Conservation (phyloP, 2,329 filamentous ascomycete species). For the Colletotrichum lini region DNA sequence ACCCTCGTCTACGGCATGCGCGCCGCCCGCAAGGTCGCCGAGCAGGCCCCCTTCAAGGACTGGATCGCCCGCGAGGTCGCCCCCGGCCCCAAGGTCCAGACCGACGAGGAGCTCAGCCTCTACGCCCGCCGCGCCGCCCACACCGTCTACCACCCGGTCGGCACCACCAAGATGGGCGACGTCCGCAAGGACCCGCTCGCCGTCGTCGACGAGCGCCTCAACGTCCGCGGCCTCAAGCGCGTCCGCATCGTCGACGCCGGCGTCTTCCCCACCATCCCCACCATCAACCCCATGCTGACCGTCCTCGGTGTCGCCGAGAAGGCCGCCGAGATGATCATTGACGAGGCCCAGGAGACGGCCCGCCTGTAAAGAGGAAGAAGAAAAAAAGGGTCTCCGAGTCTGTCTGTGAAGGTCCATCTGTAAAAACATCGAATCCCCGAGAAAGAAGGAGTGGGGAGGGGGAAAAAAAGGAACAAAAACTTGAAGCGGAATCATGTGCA, state of each 20-base stretch:
- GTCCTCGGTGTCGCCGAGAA: constrained; percentile 88
- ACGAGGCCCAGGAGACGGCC: constrained; percentile 63
- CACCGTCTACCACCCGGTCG: constrained; percentile 48
- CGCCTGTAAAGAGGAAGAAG: constrained; percentile 29
- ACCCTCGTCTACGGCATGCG: constrained; percentile 84
- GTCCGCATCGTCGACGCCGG: constrained; percentile 65
- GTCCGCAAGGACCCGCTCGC: constrained; percentile 79
- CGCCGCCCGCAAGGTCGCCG: constrained; percentile 82
- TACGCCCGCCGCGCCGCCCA: constrained; percentile 87
- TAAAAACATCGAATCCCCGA: too few relatives aligned
- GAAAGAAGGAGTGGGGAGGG: too few relatives aligned
- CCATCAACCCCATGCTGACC: constrained; percentile 92
- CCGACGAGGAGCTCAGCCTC: constrained; percentile 84
- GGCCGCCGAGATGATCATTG: constrained; percentile 85
- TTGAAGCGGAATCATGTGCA: neutral
- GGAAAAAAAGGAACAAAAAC: neutral
- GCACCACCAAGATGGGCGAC: constrained; percentile 53
- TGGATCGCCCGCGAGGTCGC: constrained; percentile 89
- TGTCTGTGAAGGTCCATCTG: too few relatives aligned
- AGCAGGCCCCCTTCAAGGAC: constrained; percentile 82
- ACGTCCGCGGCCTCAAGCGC: constrained; percentile 55
- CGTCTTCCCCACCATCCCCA: constrained; percentile 89
- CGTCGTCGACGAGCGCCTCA: constrained; percentile 63
- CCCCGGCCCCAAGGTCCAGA: constrained; percentile 79
- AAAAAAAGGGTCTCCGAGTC: too few relatives aligned